Evolutionary conservation across 2,329 filamentous ascomycete genomes (phyloP).

Genomic region (Cladosporium velox): DNA sequence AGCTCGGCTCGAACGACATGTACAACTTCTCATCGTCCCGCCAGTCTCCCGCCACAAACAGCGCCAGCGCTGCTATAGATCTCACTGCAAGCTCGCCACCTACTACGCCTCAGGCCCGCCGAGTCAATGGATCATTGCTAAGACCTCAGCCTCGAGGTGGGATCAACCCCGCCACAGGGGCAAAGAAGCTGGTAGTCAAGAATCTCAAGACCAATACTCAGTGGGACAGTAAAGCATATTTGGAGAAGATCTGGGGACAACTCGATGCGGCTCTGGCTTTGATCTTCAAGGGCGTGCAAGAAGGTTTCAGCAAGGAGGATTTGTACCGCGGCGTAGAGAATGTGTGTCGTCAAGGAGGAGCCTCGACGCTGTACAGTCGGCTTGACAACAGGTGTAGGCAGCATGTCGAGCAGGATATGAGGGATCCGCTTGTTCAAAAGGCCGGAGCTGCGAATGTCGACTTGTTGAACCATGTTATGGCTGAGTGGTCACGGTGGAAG

Average conservation of each 20-base stretch:
- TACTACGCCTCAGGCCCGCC: constrained; percentile 29
- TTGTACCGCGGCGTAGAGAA: constrained; percentile 91
- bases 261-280: constrained; percentile 71
- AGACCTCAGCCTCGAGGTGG: constrained; percentile 26
- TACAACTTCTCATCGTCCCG: constrained; percentile 50
- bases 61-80: constrained; percentile 38
- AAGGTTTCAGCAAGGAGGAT: constrained; percentile 73
- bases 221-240: constrained; percentile 73
- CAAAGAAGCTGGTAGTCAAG: constrained; percentile 89
- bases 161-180: constrained; percentile 74
- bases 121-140: constrained; percentile 31
- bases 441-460: constrained; percentile 62
- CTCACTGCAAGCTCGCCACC: constrained; percentile 47
- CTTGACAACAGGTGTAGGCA: constrained; percentile 66
- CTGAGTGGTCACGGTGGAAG: constrained; percentile 77
- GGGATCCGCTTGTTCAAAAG: constrained; percentile 59
- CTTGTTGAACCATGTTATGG: constrained; percentile 61
- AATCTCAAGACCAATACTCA: constrained; percentile 72
- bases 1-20: constrained; percentile 51
- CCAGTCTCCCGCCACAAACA: constrained; percentile 39
- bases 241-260: constrained; percentile 72
- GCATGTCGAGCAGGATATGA: constrained; percentile 61
- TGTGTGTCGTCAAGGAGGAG: constrained; percentile 76
- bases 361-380: constrained; percentile 65
- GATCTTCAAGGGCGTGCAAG: constrained; percentile 67